phyloP scores from a whole-genome alignment of 768 basidiomycete genomes.

The Auriscalpium orientale region DNA sequence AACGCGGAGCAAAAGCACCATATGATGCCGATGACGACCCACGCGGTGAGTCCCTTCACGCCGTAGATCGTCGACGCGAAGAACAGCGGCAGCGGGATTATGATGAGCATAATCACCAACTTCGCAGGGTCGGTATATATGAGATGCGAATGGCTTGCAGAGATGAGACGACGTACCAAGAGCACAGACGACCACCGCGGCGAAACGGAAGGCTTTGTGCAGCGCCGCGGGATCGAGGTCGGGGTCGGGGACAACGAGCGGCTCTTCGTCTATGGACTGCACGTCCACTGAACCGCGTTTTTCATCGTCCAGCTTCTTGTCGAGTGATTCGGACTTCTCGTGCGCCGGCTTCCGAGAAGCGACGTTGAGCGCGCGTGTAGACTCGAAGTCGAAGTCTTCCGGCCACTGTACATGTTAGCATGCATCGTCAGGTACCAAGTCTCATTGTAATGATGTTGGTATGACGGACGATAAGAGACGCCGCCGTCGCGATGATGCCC shows the following conservation, averaged over 20 bases:
- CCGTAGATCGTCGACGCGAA: constrained; percentile 70
- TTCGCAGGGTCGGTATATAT: constrained; percentile 17
- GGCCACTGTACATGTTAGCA: constrained; percentile 45
- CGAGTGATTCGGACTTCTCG: constrained; percentile 12
- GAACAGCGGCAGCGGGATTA: constrained; percentile 84
- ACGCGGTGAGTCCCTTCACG: constrained; percentile 57
- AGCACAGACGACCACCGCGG: constrained; percentile 64
- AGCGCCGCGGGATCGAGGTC: constrained; percentile 62
- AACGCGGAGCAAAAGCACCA: constrained; percentile 79
- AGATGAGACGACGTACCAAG: constrained; percentile 38
- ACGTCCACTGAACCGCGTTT: constrained; percentile 20
- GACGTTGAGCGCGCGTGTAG: constrained; percentile 71
- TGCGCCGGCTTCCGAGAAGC: constrained; percentile 13
- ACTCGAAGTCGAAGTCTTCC: constrained; percentile 74
- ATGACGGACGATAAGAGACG: constrained; percentile 53
- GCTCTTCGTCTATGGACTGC: constrained; percentile 25
- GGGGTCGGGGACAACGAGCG: constrained; percentile 28
- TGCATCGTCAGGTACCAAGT: neutral
- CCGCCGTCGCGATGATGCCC: constrained; percentile 66
- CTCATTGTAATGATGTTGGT: neutral
- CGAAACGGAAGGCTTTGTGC: constrained; percentile 73
- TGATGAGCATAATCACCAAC: constrained; percentile 57
- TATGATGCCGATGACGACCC: constrained; percentile 75
- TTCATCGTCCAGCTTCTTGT: constrained; percentile 28
- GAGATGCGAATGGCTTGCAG: neutral